These are phyloP conservation scores for Dioszegia crocea DNA, from an alignment of 768 basidiomycete species.

Conservation along the genomic window DNA sequence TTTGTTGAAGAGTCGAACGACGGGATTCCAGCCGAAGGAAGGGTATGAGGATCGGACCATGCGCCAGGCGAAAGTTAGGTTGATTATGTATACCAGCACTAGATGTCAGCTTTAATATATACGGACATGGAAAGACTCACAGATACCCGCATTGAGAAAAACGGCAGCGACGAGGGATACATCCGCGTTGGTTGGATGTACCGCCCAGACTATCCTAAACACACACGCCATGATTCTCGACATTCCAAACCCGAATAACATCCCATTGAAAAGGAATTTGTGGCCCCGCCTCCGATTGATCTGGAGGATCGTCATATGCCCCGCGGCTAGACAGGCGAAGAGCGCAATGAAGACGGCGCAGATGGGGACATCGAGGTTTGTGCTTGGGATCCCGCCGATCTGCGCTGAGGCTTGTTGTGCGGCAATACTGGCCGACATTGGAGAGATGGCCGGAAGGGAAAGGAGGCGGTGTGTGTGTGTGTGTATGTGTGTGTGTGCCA, in stretches of 20 bases:
- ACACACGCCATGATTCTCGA: constrained; percentile 7
- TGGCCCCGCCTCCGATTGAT: not conserved
- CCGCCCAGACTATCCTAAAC: constrained; percentile 4
- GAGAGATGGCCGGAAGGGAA: not conserved
- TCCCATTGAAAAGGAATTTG: constrained; percentile 9
- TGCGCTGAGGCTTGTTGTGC: constrained; percentile 3
- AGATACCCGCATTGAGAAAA: constrained; percentile 10
- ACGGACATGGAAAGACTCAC: not conserved
- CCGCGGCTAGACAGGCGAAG: constrained; percentile 1
- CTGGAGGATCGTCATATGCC: constrained; percentile 6
- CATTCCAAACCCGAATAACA: constrained; percentile 10
- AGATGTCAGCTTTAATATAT: not conserved
- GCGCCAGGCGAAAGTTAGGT: not conserved
- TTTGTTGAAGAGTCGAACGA: constrained; percentile 2
- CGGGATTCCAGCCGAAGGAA: constrained; percentile 3
- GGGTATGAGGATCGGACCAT: constrained; percentile 6
- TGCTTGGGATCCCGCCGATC: constrained; percentile 8
- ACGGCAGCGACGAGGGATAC: constrained; percentile 2
- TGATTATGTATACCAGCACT: constrained; percentile 1
- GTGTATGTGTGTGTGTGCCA: too few species aligned
- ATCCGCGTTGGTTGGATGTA: constrained; percentile 4
- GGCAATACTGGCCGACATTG: not conserved
- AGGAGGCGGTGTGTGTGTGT: too few species aligned
- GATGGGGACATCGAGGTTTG: constrained; percentile 4
- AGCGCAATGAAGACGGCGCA: constrained; percentile 11